Percentiles rank a stretch among this genome's conserved stretches.
Conservation (phyloP, 257 asterid species). For the Fraxinus excelsior region DNA sequence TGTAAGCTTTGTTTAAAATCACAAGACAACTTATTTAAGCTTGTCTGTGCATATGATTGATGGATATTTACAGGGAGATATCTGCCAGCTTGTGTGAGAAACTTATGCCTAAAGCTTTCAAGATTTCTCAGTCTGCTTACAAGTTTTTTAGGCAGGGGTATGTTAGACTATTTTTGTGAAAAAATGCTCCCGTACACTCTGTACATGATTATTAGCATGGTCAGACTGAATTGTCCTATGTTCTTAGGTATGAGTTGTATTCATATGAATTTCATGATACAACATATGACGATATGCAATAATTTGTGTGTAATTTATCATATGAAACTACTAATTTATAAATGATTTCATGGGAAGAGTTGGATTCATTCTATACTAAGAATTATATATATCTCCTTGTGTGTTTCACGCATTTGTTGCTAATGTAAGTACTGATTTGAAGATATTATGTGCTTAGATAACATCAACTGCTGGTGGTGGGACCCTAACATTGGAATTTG, state of each 20-base stretch:
- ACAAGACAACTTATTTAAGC: neutral
- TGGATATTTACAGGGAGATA: neutral
- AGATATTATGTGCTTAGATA: slow-evolving; percentile 54
- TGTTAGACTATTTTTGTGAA: neutral
- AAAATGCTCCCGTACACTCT: neutral
- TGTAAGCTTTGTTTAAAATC: neutral
- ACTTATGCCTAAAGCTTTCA: slow-evolving; percentile 3
- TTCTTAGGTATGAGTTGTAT: slow-evolving; percentile 1
- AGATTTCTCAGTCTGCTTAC: neutral
- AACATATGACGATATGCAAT: neutral
- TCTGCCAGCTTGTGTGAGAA: neutral
- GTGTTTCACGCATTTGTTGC: neutral
- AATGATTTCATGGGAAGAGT: neutral
- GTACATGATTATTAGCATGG: neutral
- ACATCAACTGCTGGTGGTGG: slow-evolving; percentile 99
- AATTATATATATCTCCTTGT: slow-evolving; percentile 1
- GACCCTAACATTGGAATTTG: slow-evolving; percentile 92
- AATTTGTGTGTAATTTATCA: slow-evolving; percentile 4
- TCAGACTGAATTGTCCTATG: slow-evolving; percentile 16
- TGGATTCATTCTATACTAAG: neutral
- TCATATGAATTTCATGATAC: slow-evolving; percentile 10
- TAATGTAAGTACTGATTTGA: slow-evolving; percentile 18
- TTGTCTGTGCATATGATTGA: neutral
- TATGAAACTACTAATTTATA: slow-evolving; percentile 3
- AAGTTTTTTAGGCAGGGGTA: neutral